Base-by-base conservation (phyloP, 164 flowering plant species). In the Aristolochia fimbriata region DNA sequence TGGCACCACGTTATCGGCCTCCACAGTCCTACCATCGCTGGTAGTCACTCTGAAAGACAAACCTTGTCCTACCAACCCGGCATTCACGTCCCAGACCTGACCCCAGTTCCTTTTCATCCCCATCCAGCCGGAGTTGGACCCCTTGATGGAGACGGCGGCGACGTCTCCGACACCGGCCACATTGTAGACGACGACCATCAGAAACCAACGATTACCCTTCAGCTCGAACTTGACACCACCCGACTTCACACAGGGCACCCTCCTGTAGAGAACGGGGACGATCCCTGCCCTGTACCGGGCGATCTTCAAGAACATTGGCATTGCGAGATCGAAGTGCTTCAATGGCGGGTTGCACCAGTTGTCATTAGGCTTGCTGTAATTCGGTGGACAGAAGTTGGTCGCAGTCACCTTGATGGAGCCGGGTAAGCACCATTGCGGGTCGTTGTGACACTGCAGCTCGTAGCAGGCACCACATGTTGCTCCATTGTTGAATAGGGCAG, bases 31-130 rank as follows among this genome's bases (percentile, higher is more conserved):
- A 2, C 69, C 67, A 51, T 73, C 79, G 47, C 74, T 69, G 4
- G 71, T 60, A 12, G 66, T 77, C 30, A 78, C 78, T 19, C 14
- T 57, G 54, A 81, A 78, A 0, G 81, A 78, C 72, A 81, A 63
- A 54, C 70, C 46, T 49, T 77, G 78, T 11, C 81, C 78, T 2
- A 14, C 51, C 24, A 76, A 27, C n/a, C 1, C 6, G 0, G 8
- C 49, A 0, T 45, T 51, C 14, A 65, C 62, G 43, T 73, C 74
- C 85, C 83, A 81, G 14, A 69, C 68, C 21, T 75, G 78, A 7
- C 85, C 85, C 85, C 83, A 81, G 37, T 79, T 79, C 3, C 75
- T 31, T 9, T 56, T 5, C 82, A 77, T 78, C 1, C 30, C 71
- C 8, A 62, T 23, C 79, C 77, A 73, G 0, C 30, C 55, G 0